These are phyloP conservation scores for Cairneyella variabilis DNA, from an alignment of 495 filamentous ascomycete species.

Conservation along the genomic window DNA sequence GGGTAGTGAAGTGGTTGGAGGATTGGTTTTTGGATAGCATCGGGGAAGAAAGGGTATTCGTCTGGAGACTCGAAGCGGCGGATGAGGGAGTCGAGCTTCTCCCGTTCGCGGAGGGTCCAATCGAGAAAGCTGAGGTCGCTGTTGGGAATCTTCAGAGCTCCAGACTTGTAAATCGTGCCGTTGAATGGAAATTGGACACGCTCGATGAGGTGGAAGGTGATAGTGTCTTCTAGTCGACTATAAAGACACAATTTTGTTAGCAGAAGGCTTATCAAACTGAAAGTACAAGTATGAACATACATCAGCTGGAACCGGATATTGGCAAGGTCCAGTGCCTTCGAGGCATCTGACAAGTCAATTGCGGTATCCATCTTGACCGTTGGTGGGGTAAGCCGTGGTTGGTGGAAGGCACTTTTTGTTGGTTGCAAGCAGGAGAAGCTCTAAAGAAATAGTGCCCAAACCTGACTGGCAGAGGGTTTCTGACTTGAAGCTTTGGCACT, in stretches of 20 bases:
- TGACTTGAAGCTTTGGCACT: too few relatives aligned
- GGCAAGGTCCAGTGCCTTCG: slow-evolving; percentile 80
- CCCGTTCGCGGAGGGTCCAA: slow-evolving; percentile 87
- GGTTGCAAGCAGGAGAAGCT: too few relatives aligned
- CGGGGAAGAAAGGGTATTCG: slow-evolving; percentile 96
- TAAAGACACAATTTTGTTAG: slow-evolving; percentile 10
- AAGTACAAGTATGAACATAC: slow-evolving; percentile 49
- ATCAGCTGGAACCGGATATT: slow-evolving; percentile 97
- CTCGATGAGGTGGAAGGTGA: slow-evolving; percentile 97
- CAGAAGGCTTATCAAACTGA: not conserved
- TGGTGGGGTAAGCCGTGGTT: not conserved
- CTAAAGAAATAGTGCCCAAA: too few relatives aligned
- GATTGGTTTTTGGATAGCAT: slow-evolving; percentile 73
- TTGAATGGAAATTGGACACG: slow-evolving; percentile 96
- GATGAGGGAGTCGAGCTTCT: slow-evolving; percentile 87
- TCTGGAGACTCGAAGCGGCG: slow-evolving; percentile 95
- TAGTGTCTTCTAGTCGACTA: slow-evolving; percentile 95
- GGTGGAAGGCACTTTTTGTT: not conserved
- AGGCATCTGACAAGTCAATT: slow-evolving; percentile 80
- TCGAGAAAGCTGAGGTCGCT: slow-evolving; percentile 77
- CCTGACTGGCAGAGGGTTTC: too few relatives aligned
- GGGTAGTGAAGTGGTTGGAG: slow-evolving; percentile 88
- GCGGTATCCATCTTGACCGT: slow-evolving; percentile 69
- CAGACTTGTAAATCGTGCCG: slow-evolving; percentile 76
- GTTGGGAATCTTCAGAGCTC: slow-evolving; percentile 76